phyloP scores from a whole-genome alignment of 805 yeast genomes.

The Candida fluviatilis region DNA sequence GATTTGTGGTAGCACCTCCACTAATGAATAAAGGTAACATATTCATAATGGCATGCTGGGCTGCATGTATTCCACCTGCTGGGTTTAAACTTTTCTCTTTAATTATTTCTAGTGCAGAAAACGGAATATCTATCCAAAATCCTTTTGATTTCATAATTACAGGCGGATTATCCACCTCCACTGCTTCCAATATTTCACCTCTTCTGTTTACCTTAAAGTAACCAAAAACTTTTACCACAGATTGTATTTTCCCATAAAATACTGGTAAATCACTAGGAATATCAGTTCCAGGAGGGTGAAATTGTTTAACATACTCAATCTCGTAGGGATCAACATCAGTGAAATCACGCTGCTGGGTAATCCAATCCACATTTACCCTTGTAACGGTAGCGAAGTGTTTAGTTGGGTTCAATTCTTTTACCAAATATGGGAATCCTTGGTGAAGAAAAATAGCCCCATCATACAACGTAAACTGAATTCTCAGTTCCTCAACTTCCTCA shows the following conservation, averaged over 20 bases:
- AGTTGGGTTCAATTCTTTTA: constrained; percentile 76
- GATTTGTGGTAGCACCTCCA: constrained; percentile 54
- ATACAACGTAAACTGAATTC: constrained; percentile 87
- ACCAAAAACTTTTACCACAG: constrained; percentile 83
- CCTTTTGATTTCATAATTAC: constrained; percentile 68
- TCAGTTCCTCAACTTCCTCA: constrained; percentile 83
- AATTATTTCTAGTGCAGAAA: constrained; percentile 54
- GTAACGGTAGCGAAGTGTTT: constrained; percentile 80
- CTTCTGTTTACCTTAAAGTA: constrained; percentile 80
- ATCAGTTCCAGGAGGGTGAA: constrained; percentile 31
- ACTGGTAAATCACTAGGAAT: constrained; percentile 49
- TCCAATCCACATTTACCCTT: constrained; percentile 91
- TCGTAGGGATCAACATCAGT: constrained; percentile 88
- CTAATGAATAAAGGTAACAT: constrained; percentile 69
- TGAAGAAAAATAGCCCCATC: constrained; percentile 91
- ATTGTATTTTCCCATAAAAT: constrained; percentile 69
- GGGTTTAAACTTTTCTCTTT: constrained; percentile 54
- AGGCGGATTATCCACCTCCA: constrained; percentile 90
- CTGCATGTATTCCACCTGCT: constrained; percentile 96
- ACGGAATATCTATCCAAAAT: constrained; percentile 86
- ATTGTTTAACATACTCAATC: constrained; percentile 59
- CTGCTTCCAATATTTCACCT: constrained; percentile 83
- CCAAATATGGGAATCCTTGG: constrained; percentile 88
- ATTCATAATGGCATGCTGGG: constrained; percentile 85
- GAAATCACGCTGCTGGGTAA: constrained; percentile 84